Percentiles rank a stretch among this genome's conserved stretches.
Evolutionary conservation across 495 filamentous ascomycete species (phyloP).

Genomic region (Aspergillus ostianus): DNA sequence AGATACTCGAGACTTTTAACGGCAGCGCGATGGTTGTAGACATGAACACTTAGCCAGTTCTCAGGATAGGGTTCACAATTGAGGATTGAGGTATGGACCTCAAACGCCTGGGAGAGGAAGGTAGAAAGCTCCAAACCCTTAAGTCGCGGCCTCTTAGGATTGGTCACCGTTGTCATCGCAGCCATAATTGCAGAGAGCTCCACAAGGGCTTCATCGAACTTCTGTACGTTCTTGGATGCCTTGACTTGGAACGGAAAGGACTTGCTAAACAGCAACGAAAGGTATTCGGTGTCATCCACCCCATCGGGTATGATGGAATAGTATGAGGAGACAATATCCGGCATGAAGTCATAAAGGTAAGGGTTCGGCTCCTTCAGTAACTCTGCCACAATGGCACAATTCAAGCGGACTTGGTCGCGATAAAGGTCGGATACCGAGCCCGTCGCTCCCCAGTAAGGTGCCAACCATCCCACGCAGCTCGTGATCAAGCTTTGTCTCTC

Average conservation of each 20-base stretch:
- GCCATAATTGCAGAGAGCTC: conserved; percentile 88
- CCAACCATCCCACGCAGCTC: conserved; percentile 87
- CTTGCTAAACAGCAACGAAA: conserved; percentile 86
- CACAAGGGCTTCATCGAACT: conserved; percentile 85
- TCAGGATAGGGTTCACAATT: conserved; percentile 86
- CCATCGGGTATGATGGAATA: conserved; percentile 65
- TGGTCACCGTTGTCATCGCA: conserved; percentile 67
- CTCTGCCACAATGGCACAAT: conserved; percentile 84
- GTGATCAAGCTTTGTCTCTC: conserved; percentile 69
- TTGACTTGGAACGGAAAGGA: conserved; percentile 86
- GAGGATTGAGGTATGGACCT: conserved; percentile 85
- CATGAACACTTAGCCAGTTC: conserved; percentile 87
- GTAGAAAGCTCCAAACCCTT: conserved; percentile 72
- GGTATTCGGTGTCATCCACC: conserved; percentile 60
- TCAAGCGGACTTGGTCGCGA: conserved; percentile 88
- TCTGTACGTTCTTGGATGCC: conserved; percentile 54
- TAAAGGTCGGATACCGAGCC: conserved; percentile 77
- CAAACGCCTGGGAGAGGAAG: conserved; percentile 66
- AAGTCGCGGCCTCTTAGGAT: conserved; percentile 51
- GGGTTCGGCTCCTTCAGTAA: conserved; percentile 77
- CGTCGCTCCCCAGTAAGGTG: conserved; percentile 85
- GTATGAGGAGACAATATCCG: conserved; percentile 88
- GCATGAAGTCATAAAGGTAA: conserved; percentile 80
- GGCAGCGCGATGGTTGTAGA: conserved; percentile 90
- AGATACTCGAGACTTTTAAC: conserved; percentile 86